Evolutionary conservation across 202 grass and related monocot genomes (phyloP), one percentile per base, ranked within the genome.

Genomic region (Panicum hallii): DNA sequence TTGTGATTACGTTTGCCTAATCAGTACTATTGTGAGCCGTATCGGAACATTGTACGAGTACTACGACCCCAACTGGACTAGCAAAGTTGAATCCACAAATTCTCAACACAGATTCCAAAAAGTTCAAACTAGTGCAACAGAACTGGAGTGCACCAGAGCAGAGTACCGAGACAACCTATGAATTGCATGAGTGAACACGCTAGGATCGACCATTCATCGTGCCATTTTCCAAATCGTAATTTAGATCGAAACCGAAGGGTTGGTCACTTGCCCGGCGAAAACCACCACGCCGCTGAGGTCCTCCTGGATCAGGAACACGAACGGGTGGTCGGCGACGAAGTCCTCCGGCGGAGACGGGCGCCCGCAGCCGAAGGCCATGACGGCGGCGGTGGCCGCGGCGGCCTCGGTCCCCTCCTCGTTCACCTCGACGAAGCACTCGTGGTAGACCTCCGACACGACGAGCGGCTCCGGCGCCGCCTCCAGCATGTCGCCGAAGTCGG

Each of bases 361-460:
- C 38, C 30, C 38, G 42, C n/a, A 20, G 0, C 67, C 75, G 12
- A 42, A 67, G 1, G 0, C 3, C 48, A 9, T 20, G 12, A 4
- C 32, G 4, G 67, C 41, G 28, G 86, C 74, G 13, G 85, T 83
- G 13, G 86, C 92, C 14, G 89, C 87, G 28, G 91, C 77, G 9
- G 87, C 89, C 83, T 91, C 83, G 28, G 91, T 94, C 46, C 80
- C 91, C 87, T 97, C 90, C 87, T 97, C 91, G 34, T 89, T 87
- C 54, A 94, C 89, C 79, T 94, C 83, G 11, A 94, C 76, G 78
- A 90, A 92, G 40, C 83, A 77, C 82, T 94, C 71, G 63, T 94
- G 90, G 56, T 64, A 79, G 50, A 89, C 67, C 0, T 67, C 45
- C 5, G 41, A 63, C 36, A 83, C 47, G 70, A 61, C 30, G 44